phyloP scores from a whole-genome alignment of 2,329 filamentous ascomycete species.

The Calonectria pteridis region DNA sequence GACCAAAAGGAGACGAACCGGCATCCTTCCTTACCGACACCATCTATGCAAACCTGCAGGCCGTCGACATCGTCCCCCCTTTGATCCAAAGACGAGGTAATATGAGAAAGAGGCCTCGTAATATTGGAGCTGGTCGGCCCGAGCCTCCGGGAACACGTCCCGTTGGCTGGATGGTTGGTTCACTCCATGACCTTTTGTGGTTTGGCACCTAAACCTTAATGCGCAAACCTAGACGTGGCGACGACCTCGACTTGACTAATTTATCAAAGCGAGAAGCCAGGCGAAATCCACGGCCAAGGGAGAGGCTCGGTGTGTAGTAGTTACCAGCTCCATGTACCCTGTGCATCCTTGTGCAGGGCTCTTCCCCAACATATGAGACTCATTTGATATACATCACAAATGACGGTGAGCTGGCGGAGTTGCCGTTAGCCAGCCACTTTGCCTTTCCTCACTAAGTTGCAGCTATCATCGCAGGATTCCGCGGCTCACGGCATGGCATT shows the following conservation, averaged over 20 bases:
- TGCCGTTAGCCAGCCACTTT: neutral
- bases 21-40: neutral
- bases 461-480: conserved; percentile 17
- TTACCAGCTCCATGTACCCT: neutral
- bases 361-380: neutral
- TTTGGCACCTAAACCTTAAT: conserved; percentile 41
- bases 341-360: neutral
- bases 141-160: conserved; percentile 37
- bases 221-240: conserved; percentile 18
- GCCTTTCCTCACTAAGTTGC: conserved; percentile 17
- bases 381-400: conserved; percentile 30
- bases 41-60: neutral
- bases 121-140: conserved; percentile 34
- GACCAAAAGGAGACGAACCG: conserved; percentile 10
- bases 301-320: neutral
- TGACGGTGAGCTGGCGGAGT: conserved; percentile 15
- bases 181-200: conserved; percentile 32
- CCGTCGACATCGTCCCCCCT: conserved; percentile 5
- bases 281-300: neutral
- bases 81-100: neutral
- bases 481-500: conserved; percentile 20
- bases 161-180: conserved; percentile 16
- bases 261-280: conserved; percentile 8
- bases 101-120: conserved; percentile 4
- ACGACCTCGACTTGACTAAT: conserved; percentile 17